phyloP scores from a whole-genome alignment of 352 stramenopile genomes.

The Globisporangium cederbergense region DNA sequence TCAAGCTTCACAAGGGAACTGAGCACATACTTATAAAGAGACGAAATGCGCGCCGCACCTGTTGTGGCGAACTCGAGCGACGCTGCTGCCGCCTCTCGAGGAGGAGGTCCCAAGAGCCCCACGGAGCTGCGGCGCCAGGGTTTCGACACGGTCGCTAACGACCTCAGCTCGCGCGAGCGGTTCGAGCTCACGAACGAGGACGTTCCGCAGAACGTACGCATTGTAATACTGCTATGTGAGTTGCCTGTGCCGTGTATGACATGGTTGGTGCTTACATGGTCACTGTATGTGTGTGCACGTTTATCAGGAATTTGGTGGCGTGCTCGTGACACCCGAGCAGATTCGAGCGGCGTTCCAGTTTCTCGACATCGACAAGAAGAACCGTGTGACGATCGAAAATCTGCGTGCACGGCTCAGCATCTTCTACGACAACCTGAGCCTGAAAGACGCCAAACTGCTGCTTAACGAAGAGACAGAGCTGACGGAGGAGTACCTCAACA shows the following conservation, averaged over 20 bases:
- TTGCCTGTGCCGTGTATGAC: not conserved
- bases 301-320: slow-evolving; percentile 66
- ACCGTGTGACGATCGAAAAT: slow-evolving; percentile 77
- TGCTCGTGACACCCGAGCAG: slow-evolving; percentile 83
- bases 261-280: not conserved
- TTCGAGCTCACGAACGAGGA: slow-evolving; percentile 7
- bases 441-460: slow-evolving; percentile 78
- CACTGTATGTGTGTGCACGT: not conserved
- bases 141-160: slow-evolving; percentile 10
- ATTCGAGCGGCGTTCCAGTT: slow-evolving; percentile 88
- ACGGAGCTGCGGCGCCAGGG: slow-evolving; percentile 10
- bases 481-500: slow-evolving; percentile 68
- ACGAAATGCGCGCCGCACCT: slow-evolving; percentile 5
- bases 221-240: not conserved
- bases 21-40: not conserved
- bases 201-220: slow-evolving; percentile 12
- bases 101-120: not conserved
- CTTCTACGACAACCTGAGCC: slow-evolving; percentile 87
- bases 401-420: slow-evolving; percentile 73
- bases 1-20: too few species aligned
- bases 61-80: not conserved
- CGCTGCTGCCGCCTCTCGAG: not conserved
- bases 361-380: slow-evolving; percentile 82
- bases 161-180: slow-evolving; percentile 8
- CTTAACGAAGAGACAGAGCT: slow-evolving; percentile 82